Evolutionary conservation across 179 eudicot species (phyloP).

Genomic region (Nepenthes alata): DNA sequence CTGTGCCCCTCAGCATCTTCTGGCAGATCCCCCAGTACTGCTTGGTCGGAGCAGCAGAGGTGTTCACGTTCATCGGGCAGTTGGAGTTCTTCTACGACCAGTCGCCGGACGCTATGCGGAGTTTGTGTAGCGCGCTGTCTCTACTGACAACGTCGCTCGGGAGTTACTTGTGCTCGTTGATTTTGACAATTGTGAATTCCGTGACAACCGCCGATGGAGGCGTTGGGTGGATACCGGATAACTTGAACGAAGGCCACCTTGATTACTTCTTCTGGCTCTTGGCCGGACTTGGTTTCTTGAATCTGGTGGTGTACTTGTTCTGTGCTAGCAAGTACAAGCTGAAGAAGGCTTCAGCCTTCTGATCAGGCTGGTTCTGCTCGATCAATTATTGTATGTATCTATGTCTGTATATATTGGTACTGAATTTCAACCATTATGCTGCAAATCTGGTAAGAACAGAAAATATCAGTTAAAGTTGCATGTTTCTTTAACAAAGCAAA

Average conservation of each 20-base stretch:
- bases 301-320: constrained; percentile 13
- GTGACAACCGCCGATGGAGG: constrained; percentile 19
- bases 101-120: constrained; percentile 28
- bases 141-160: constrained; percentile 20
- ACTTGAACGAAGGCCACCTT: constrained; percentile 19
- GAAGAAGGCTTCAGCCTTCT: constrained; percentile 17
- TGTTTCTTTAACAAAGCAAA: no score
- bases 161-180: constrained; percentile 23
- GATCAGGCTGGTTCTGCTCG: neutral
- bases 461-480: no score
- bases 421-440: no score
- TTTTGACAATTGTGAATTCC: constrained; percentile 18
- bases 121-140: constrained; percentile 23
- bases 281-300: constrained; percentile 22
- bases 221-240: constrained; percentile 27
- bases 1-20: constrained; percentile 19
- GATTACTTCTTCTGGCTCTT: constrained; percentile 26
- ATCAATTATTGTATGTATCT: no score
- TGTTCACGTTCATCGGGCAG: constrained; percentile 23
- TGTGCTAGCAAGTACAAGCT: constrained; percentile 18
- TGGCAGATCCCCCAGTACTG: constrained; percentile 26
- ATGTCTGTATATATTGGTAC: no score
- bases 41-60: constrained; percentile 27
- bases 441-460: no score
- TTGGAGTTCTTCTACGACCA: constrained; percentile 26